A percentile compares a stretch with the other conserved stretches of the same genome.
Evolutionary conservation across 2,329 filamentous ascomycete species (phyloP).

Genomic region (Tolypocladium endophyticum): DNA sequence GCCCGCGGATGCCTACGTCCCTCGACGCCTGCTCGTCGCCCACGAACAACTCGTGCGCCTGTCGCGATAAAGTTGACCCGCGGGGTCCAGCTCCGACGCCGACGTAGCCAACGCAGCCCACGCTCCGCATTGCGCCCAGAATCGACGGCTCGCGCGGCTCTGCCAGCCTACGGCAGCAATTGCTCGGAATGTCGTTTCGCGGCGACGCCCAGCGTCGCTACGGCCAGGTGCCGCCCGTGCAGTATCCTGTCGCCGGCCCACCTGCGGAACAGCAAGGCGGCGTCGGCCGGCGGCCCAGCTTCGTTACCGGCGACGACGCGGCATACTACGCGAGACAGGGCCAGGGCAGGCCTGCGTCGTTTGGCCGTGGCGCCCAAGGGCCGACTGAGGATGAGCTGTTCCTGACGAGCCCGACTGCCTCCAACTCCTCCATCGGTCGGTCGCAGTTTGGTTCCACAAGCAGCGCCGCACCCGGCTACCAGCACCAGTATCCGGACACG

Average conservation of each 20-base stretch:
- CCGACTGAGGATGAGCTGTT: slow-evolving; percentile 51
- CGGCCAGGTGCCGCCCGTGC: slow-evolving; percentile 55
- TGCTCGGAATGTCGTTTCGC: slow-evolving; percentile 48
- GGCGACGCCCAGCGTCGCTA: slow-evolving; percentile 53
- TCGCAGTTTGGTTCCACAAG: slow-evolving; percentile 31
- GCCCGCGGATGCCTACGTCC: background rate
- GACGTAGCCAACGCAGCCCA: background rate
- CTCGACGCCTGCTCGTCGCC: background rate
- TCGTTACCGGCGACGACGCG: slow-evolving; percentile 66
- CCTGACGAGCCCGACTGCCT: slow-evolving; percentile 35
- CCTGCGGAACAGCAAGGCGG: slow-evolving; percentile 11
- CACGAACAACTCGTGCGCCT: background rate
- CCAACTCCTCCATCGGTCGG: slow-evolving; percentile 13
- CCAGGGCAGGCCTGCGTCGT: slow-evolving; percentile 7
- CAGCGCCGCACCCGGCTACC: slow-evolving; percentile 38
- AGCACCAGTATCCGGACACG: slow-evolving; percentile 38
- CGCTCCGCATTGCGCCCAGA: background rate
- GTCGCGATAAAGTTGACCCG: slow-evolving; percentile 10
- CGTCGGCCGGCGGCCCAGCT: slow-evolving; percentile 52
- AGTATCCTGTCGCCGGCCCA: slow-evolving; percentile 44
- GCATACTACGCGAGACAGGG: slow-evolving; percentile 33
- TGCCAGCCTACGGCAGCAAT: background rate
- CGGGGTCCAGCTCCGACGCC: slow-evolving; percentile 4
- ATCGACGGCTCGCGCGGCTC: background rate
- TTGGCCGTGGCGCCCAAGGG: slow-evolving; percentile 1